Base-by-base conservation (phyloP, 768 basidiomycete species). In the Porpolomopsis calyptriformis region DNA sequence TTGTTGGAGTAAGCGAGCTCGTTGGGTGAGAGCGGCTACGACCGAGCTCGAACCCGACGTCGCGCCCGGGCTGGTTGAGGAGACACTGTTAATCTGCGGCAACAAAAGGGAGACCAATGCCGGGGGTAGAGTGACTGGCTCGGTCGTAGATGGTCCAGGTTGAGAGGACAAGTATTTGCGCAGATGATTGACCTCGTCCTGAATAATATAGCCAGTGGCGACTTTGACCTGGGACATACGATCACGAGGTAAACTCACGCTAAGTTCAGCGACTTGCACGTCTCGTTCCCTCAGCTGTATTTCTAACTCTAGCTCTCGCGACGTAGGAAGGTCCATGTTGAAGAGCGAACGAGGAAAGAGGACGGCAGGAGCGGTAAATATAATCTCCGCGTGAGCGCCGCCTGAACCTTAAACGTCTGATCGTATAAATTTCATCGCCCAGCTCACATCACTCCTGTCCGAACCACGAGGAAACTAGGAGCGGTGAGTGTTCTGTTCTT, bases 261-360 rank as follows among this genome's bases (percentile, higher is more conserved):
- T 81, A 53, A 89, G 76, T 57, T 82, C 75, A 43, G 74, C 66
- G 42, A 89, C 65, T 59, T 86, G 82, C 46, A 69, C 68, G 62
- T 91, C 85, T 57, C 84, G 75, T 58, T 80, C 73, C 54, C 85
- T 72, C n/a, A 90, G 66, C 11, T 84, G 71, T 23, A 77, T 72
- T 64, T 91, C 89, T 34, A 91, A 78, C 61, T 89, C 85, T 50
- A 87, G 69, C 64, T 90, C 85, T 61, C 87, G 73, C 43, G 77
- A 64, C 37, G 80, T 74, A 18, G 87, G 88, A 26, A 86, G 64
- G 49, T 78, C 76, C 83, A 86, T 85, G 58, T 49, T 34, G 24
- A n/a, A n/a, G n/a, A 45, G 19, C 6, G 39, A 44, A 40, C 33
- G 18, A 22, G 38, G 22, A 25, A 29, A 18, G 39, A 45, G 47